Base-by-base conservation (phyloP, 2,329 filamentous ascomycete genomes). In the Tolypocladium capitatum region DNA sequence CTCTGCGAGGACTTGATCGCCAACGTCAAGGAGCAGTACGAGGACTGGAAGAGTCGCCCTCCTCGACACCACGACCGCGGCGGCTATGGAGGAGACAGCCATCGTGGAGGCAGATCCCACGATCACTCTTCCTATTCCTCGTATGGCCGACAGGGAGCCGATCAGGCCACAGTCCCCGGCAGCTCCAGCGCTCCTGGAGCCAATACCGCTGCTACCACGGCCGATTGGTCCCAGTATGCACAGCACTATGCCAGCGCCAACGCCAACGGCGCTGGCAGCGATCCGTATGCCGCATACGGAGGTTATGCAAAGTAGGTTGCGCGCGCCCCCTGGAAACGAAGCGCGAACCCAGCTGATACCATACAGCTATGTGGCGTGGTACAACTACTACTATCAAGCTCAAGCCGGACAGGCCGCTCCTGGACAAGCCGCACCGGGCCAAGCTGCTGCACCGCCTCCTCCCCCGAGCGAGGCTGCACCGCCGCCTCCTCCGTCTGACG, bases 231-330 rank as follows among this genome's bases (percentile, higher is more conserved):
- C 13, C 48, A 49, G 41, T 49, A 49, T 35, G 44, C 48, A 31
- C 45, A 46, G 62, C 92, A 94, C 64, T 91, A 90, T 52, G 75
- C 74, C 52, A 27, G 11, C 52, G 38, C 14, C 24, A 41, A 28
- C 18, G 27, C 27, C 27, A 33, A 40, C 20, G 43, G 34, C 24
- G 46, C 35, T 16, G 73, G 73, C 47, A 71, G 77, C 52, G 88
- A 96, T 59, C 91, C 90, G 0, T 96, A 96, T 63, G 88, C 88
- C 38, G 81, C 86, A 9, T 96, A 92, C 57, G 91, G 91, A 52
- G 91, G 91, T 47, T 96, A 92, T 65, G 78, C 83, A 56, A 85
- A 84, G 69, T 86, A 75, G 61, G 72, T 56, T 31, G 7, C 31
- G 24, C 13, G 46, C 36, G 11, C 11, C 8, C 7, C 44, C 14